These are phyloP conservation scores for Geranium brycei DNA, from an alignment of 345 rosid species.

Conservation along the genomic window DNA sequence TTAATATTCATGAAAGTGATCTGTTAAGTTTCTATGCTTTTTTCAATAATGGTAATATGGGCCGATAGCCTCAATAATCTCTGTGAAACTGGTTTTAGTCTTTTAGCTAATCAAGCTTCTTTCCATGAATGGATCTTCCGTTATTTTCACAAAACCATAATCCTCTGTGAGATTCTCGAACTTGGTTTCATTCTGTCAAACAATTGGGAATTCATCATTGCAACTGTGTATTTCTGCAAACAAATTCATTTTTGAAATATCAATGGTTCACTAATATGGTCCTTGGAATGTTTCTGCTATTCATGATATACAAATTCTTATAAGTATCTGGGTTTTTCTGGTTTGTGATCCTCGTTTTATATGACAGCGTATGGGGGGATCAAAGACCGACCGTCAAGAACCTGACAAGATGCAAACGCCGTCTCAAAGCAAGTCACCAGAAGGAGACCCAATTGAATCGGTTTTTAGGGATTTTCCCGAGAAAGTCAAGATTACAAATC, in stretches of 20 bases:
- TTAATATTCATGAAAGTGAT: not conserved
- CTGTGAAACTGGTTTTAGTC: no score
- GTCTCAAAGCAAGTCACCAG: constrained; percentile 9
- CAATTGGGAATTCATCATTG: no score
- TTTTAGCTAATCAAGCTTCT: no score
- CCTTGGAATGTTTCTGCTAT: not conserved
- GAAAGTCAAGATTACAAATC: constrained; percentile 9
- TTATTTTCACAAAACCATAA: no score
- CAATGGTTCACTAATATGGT: not conserved
- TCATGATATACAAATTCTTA: not conserved
- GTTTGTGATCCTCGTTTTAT: constrained; percentile 6
- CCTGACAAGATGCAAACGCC: constrained; percentile 9
- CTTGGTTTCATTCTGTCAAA: no score
- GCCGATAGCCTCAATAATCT: no score
- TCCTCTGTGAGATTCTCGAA: no score
- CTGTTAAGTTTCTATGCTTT: not conserved
- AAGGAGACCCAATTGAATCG: constrained; percentile 8
- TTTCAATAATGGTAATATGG: not conserved
- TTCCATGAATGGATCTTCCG: no score
- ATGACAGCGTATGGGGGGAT: constrained; percentile 19
- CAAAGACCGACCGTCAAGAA: constrained; percentile 15
- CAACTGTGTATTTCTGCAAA: no score
- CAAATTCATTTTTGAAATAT: not conserved
- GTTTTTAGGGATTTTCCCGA: constrained; percentile 13
- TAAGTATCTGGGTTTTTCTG: not conserved